phyloP scores from a whole-genome alignment of 148 eudicot species.

The Amaranthus cruentus region DNA sequence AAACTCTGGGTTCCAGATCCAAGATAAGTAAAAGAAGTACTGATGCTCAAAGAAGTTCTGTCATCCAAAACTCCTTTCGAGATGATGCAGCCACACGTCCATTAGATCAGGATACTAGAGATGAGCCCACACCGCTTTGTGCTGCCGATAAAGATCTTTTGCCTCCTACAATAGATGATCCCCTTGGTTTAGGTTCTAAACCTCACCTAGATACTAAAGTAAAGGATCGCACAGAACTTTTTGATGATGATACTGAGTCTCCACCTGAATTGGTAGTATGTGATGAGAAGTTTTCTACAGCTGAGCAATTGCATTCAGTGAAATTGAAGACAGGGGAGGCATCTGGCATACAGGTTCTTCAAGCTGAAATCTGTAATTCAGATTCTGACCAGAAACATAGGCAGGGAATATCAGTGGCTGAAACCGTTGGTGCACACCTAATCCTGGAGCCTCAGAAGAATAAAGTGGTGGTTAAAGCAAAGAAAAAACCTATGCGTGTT shows the following conservation, averaged over 20 bases:
- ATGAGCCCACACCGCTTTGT: constrained; percentile 5
- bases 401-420: constrained; percentile 23
- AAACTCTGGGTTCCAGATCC: constrained; percentile 51
- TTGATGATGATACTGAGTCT: constrained; percentile 60
- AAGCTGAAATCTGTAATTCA: constrained; percentile 21
- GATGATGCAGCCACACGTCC: constrained; percentile 22
- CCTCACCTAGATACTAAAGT: constrained; percentile 10
- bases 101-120: constrained; percentile 19
- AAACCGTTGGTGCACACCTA: constrained; percentile 23
- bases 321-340: constrained; percentile 11
- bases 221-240: constrained; percentile 12
- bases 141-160: constrained; percentile 13
- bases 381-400: constrained; percentile 11
- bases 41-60: constrained; percentile 39
- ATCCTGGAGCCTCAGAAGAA: constrained; percentile 34
- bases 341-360: constrained; percentile 13
- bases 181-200: constrained; percentile 8
- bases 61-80: constrained; percentile 20
- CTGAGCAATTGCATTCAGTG: constrained; percentile 9
- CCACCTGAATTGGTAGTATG: constrained; percentile 27
- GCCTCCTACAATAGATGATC: constrained; percentile 17
- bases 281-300: constrained; percentile 14
- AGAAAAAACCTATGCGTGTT: constrained; percentile 22
- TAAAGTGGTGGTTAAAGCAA: constrained; percentile 30
- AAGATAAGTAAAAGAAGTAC: constrained; percentile 33